A percentile compares a stretch with the other conserved stretches of the same genome.
phyloP scores from a whole-genome alignment of 2,329 filamentous ascomycete genomes.

The Aspergillus sp. region DNA sequence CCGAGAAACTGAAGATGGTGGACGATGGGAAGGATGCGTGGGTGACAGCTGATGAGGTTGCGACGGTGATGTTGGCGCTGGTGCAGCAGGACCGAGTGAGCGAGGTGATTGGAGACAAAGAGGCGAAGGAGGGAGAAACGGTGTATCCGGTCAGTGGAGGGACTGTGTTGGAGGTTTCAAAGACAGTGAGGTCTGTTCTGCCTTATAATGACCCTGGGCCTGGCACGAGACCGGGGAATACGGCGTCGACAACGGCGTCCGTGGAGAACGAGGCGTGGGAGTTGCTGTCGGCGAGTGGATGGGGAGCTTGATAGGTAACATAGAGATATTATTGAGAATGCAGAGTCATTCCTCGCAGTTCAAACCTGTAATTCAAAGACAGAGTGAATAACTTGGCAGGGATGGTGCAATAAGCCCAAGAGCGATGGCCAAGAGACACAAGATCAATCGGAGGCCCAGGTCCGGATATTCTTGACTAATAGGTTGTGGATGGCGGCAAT shows the following conservation, averaged over 20 bases:
- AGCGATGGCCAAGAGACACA: background rate
- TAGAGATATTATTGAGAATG: background rate
- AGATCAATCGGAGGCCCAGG: background rate
- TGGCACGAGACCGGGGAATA: constrained; percentile 46
- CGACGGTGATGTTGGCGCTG: constrained; percentile 57
- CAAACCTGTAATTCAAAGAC: no score
- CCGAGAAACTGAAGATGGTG: constrained; percentile 58
- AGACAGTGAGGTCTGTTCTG: constrained; percentile 52
- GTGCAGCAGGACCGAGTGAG: constrained; percentile 50
- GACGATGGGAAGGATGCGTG: constrained; percentile 52
- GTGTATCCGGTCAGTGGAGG: constrained; percentile 47
- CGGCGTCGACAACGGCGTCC: constrained; percentile 37
- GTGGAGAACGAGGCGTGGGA: constrained; percentile 52
- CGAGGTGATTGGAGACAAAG: constrained; percentile 34
- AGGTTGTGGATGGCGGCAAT: background rate
- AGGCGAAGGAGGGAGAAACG: constrained; percentile 22
- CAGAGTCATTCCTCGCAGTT: no score
- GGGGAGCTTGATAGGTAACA: constrained; percentile 44
- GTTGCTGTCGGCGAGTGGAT: constrained; percentile 49
- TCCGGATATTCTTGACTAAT: background rate
- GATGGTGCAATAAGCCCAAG: background rate
- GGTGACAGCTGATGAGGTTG: constrained; percentile 63
- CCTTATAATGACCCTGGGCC: constrained; percentile 57
- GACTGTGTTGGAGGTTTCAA: constrained; percentile 57
- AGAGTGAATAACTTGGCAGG: background rate